A percentile compares a stretch with the other conserved stretches of the same genome.
phyloP scores from a whole-genome alignment of 2,329 filamentous ascomycete species.

The Xylariaceae sp. region DNA sequence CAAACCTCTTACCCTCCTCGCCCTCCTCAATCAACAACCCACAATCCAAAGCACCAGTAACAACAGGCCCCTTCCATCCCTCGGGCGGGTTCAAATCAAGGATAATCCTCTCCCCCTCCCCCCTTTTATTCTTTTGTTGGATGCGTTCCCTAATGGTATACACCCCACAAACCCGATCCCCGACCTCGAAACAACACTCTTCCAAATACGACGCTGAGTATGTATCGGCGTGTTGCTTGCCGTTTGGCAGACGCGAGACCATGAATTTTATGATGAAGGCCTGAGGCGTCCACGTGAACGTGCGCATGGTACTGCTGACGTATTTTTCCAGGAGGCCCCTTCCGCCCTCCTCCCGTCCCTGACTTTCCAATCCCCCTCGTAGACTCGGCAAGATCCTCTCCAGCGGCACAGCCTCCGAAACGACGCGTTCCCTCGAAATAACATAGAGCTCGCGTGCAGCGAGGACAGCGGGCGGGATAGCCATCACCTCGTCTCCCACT shows the following conservation, averaged over 20 bases:
- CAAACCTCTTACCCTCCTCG: slow-evolving; percentile 43
- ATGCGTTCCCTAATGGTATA: slow-evolving; percentile 31
- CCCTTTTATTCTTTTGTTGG: neutral
- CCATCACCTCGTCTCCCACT: neutral
- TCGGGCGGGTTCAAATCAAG: slow-evolving; percentile 31
- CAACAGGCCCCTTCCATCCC: slow-evolving; percentile 34
- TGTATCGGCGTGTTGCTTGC: too few relatives aligned
- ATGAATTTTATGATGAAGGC: slow-evolving; percentile 30
- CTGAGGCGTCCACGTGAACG: slow-evolving; percentile 37
- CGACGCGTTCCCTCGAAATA: slow-evolving; percentile 32
- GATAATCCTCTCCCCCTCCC: slow-evolving; percentile 22
- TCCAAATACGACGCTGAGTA: slow-evolving; percentile 27
- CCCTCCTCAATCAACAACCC: slow-evolving; percentile 45
- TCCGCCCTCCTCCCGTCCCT: neutral
- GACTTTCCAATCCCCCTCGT: neutral
- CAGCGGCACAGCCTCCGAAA: slow-evolving; percentile 26
- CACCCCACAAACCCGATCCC: slow-evolving; percentile 38
- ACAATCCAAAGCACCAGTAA: slow-evolving; percentile 30
- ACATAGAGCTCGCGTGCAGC: slow-evolving; percentile 16
- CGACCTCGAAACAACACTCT: slow-evolving; percentile 27
- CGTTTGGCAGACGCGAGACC: slow-evolving; percentile 18
- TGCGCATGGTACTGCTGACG: slow-evolving; percentile 31
- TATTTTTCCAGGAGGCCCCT: slow-evolving; percentile 30
- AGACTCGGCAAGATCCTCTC: slow-evolving; percentile 6
- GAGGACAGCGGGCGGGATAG: slow-evolving; percentile 22